Evolutionary conservation across 75 land plant species (phyloP), one percentile per base, ranked within the genome.

Genomic region (Isoetes taiwanensis): DNA sequence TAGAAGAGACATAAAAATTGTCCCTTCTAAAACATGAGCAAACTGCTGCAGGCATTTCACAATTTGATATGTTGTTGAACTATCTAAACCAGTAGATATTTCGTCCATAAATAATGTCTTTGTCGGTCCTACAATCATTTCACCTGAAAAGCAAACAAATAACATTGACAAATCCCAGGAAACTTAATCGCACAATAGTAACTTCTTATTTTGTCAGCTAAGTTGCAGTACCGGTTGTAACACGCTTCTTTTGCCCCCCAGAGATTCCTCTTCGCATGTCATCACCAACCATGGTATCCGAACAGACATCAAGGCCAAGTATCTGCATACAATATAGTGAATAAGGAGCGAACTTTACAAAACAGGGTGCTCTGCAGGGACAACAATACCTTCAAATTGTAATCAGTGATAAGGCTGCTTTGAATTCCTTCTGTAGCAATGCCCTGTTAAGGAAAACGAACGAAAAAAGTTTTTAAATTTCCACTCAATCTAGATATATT

Each of bases 371-470:
- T n/a, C n/a, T n/a, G n/a, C n/a, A n/a, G n/a, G n/a, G n/a, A n/a
- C n/a, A n/a, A n/a, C n/a, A n/a, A n/a, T 32, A 82, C 90, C 82
- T 76, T 78, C 9, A 85, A 38, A 5, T 76, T 68, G 62, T 85
- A 85, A 32, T 85, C 86, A 41, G 82, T 79, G 20, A 70, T 62
- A 19, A 79, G 70, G 62, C 58, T 62, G 60, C 64, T 59, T 58
- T 72, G 34, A 5, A 76, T 63, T n/a, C 81, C 89, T 70, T 63
- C 70, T 26, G 79, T 9, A 6, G 80, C 64, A 21, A 71, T 63
- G 39, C 83, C 90, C 90, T 85, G 59, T 30, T 57, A 17, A 14
- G 10, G 11, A 63, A 24, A 23, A 27, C 14, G n/a, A n/a, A n/a
- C n/a, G n/a, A n/a, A n/a, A n/a, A n/a, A n/a, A n/a, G n/a, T n/a